Conservation (phyloP, 352 stramenopile species). For the Globisporangium rhizosaccharum region DNA sequence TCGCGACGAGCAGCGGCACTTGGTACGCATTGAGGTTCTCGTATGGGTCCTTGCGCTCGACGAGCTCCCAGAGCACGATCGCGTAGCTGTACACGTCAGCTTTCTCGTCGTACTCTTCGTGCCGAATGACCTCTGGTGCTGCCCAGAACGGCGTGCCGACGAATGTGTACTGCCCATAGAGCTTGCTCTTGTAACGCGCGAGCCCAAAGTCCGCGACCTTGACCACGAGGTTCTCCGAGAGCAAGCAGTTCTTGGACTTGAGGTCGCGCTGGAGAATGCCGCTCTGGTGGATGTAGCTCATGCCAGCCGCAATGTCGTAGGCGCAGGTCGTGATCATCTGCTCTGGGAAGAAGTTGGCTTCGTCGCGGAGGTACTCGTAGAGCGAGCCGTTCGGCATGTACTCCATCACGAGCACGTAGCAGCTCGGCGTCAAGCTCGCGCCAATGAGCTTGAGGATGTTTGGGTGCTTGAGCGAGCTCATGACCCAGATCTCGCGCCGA, state of each 20-base stretch:
- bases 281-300: slow-evolving; percentile 52
- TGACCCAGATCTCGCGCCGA: slow-evolving; percentile 78
- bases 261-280: slow-evolving; percentile 66
- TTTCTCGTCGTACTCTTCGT: slow-evolving; percentile 73
- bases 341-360: slow-evolving; percentile 64
- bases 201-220: slow-evolving; percentile 79
- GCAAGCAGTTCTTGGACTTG: slow-evolving; percentile 76
- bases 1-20: slow-evolving; percentile 62
- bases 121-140: slow-evolving; percentile 68
- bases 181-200: slow-evolving; percentile 39
- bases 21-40: slow-evolving; percentile 72
- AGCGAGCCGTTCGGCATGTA: slow-evolving; percentile 84
- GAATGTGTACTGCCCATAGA: slow-evolving; percentile 57
- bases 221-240: slow-evolving; percentile 70
- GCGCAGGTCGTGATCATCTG: slow-evolving; percentile 56
- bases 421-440: slow-evolving; percentile 65
- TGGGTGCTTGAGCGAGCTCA: slow-evolving; percentile 57
- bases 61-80: slow-evolving; percentile 72
- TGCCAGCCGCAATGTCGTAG: slow-evolving; percentile 59
- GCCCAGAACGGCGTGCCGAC: slow-evolving; percentile 78
- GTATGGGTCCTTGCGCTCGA: slow-evolving; percentile 71
- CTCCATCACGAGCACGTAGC: slow-evolving; percentile 83
- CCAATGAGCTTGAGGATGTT: slow-evolving; percentile 78
- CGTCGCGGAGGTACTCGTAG: slow-evolving; percentile 74
- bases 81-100: slow-evolving; percentile 74